Conservation (phyloP, 2,329 filamentous ascomycete genomes). For the Dryadomyces sulphureus region DNA sequence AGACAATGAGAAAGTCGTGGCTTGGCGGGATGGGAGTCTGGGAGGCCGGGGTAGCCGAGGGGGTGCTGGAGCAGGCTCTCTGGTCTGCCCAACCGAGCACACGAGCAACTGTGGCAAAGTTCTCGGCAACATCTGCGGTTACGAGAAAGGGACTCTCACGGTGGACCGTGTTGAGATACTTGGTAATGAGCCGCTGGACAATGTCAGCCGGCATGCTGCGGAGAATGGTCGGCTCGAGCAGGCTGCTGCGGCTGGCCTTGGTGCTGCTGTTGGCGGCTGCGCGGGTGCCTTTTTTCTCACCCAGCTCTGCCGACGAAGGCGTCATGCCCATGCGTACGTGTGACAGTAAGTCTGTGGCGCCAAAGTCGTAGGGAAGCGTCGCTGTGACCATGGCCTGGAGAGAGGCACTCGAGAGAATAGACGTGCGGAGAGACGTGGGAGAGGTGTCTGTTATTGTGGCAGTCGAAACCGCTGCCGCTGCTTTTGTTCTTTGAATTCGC, state of each 20-base stretch:
- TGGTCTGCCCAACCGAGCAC: conserved; percentile 3
- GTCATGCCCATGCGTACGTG: conserved; percentile 19
- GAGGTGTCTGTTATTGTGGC: background rate
- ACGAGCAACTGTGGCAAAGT: conserved; percentile 12
- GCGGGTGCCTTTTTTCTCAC: background rate
- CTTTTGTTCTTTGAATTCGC: background rate
- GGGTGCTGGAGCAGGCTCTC: conserved; percentile 7
- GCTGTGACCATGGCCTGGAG: conserved; percentile 17
- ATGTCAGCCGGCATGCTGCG: conserved; percentile 10
- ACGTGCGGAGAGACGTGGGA: conserved; percentile 6
- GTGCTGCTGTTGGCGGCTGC: background rate
- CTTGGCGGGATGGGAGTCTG: conserved; percentile 10
- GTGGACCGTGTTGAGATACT: conserved; percentile 17
- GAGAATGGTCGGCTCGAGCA: conserved; percentile 4
- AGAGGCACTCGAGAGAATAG: conserved; percentile 15
- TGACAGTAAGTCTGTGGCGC: conserved; percentile 17
- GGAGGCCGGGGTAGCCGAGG: background rate
- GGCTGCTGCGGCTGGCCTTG: background rate
- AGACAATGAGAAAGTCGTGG: conserved; percentile 18
- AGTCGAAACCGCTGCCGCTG: too few relatives aligned
- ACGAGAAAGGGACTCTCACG: conserved; percentile 17
- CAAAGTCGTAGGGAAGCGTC: conserved; percentile 15
- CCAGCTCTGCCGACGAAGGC: conserved; percentile 13
- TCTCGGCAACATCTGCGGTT: conserved; percentile 14
- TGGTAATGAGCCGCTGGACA: conserved; percentile 14